Base-by-base conservation (phyloP, 2,329 filamentous ascomycete genomes). In the Talaromyces sp. region DNA sequence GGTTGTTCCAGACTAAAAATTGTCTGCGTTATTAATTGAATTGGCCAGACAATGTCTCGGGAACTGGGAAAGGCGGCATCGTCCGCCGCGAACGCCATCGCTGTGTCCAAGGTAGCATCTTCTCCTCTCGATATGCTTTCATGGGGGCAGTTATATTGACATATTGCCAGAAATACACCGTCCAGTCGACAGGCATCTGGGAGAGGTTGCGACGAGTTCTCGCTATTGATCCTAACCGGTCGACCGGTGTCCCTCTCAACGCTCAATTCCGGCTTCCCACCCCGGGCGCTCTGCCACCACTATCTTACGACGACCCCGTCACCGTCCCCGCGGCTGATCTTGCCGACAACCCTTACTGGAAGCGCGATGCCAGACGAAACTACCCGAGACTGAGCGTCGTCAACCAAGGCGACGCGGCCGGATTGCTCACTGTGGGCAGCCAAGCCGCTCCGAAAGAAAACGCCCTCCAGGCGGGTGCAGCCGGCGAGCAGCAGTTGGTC, bases 271-370 rank as follows among this genome's bases (percentile, higher is more conserved):
- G 94, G 69, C 88, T 90, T 78, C 94, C 94, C 62, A 79, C 92
- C 55, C 94, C 89, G 10, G 91, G 89, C 65, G 82, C 80, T 66
- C 80, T 85, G 69, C 87, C 91, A 69, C 90, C 91, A 38, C 78
- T 83, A 60, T 76, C 76, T 62, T 94, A 93, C 80, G 85, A 90
- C 74, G 91, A 96, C 74, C 90, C 90, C 24, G 89, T 93, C 62
- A 95, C 91, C 14, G 62, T 88, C 0, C 91, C 91, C n/a, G 90
- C 91, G 2, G 90, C 84, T 66, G 91, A 96, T 74, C 87, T 96
- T 69, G 91, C 91, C 69, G 90, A 93, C 75, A 96, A 96, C 79
- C 86, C 91, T 41, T 96, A 97, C 81, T 99, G 92, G 91, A 95
- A 96, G 83, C 92, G 94, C 70, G 94, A 99, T 72, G 76, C 81